Evolutionary conservation across 2,329 filamentous ascomycete species (phyloP).

Genomic region (Aspergillus brasiliensis): DNA sequence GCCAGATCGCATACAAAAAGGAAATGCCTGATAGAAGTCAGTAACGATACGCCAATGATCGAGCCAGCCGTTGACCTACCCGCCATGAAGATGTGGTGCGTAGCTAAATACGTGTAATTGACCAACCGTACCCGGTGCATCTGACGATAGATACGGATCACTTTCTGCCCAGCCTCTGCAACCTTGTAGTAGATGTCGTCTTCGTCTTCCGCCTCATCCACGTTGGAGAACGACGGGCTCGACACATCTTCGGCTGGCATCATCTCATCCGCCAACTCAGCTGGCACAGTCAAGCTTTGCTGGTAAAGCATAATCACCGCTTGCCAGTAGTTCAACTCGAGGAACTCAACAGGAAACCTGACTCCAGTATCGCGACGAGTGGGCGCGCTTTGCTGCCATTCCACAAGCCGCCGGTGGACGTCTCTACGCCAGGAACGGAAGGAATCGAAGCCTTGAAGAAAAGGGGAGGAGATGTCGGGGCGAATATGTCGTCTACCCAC

Average conservation of each 20-base stretch:
- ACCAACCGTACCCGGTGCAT: constrained; percentile 85
- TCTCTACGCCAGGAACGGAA: constrained; percentile 88
- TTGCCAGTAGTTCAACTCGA: constrained; percentile 97
- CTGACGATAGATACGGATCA: constrained; percentile 85
- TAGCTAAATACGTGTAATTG: constrained; percentile 94
- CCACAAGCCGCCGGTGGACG: constrained; percentile 77
- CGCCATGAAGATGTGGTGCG: constrained; percentile 96
- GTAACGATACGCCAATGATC: not conserved
- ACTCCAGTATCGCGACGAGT: constrained; percentile 79
- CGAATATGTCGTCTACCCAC: constrained; percentile 72
- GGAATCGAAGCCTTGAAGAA: constrained; percentile 77
- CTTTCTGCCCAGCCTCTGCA: constrained; percentile 90
- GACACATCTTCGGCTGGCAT: constrained; percentile 60
- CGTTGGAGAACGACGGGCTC: constrained; percentile 53
- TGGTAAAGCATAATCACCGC: constrained; percentile 94
- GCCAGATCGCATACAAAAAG: constrained; percentile 96
- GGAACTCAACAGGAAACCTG: constrained; percentile 82
- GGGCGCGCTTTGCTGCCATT: constrained; percentile 85
- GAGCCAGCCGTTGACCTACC: constrained; percentile 53
- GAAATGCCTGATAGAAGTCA: constrained; percentile 63
- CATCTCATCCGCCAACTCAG: constrained; percentile 78
- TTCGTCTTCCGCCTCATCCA: constrained; percentile 66
- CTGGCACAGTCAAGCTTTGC: constrained; percentile 83
- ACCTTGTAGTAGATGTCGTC: constrained; percentile 92
- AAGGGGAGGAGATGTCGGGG: constrained; percentile 78